phyloP scores from a whole-genome alignment of 805 yeast genomes.

The Allodekkera sacchari region DNA sequence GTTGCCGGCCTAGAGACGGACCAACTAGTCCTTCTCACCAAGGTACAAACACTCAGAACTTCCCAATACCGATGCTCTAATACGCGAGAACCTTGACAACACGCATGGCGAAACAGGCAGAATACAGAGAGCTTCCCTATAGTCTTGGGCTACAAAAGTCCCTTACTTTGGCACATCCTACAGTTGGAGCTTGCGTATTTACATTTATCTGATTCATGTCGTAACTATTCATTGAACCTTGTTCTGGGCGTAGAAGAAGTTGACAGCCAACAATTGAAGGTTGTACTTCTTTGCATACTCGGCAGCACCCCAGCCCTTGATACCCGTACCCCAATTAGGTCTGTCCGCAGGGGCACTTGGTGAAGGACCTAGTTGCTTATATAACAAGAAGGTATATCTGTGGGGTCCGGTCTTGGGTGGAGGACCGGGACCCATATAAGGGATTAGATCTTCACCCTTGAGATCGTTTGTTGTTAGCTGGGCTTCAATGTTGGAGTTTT shows the following conservation, averaged over 20 bases:
- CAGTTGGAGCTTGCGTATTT: too few species aligned
- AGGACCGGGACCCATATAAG: constrained; percentile 84
- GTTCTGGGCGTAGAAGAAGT: constrained; percentile 79
- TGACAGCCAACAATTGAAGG: constrained; percentile 62
- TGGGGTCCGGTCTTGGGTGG: constrained; percentile 82
- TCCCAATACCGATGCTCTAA: too few species aligned
- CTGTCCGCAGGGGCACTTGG: constrained; percentile 42
- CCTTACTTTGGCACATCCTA: too few species aligned
- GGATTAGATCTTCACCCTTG: constrained; percentile 35
- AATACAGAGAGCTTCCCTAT: too few species aligned
- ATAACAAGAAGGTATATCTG: constrained; percentile 73
- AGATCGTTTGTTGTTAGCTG: constrained; percentile 29
- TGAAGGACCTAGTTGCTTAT: constrained; percentile 44
- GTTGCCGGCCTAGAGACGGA: too few species aligned
- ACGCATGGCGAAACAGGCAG: too few species aligned
- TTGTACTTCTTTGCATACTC: constrained; percentile 63
- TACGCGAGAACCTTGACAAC: too few species aligned
- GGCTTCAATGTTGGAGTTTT: constrained; percentile 14
- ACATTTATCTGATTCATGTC: too few species aligned
- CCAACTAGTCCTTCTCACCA: too few species aligned
- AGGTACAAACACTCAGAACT: too few species aligned
- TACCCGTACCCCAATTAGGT: constrained; percentile 81
- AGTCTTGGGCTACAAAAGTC: too few species aligned
- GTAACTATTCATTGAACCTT: constrained; percentile 18
- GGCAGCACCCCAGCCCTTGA: constrained; percentile 68